Evolutionary conservation across 176 grass and related monocot genomes (phyloP).

Genomic region (Neostapfia colusana): DNA sequence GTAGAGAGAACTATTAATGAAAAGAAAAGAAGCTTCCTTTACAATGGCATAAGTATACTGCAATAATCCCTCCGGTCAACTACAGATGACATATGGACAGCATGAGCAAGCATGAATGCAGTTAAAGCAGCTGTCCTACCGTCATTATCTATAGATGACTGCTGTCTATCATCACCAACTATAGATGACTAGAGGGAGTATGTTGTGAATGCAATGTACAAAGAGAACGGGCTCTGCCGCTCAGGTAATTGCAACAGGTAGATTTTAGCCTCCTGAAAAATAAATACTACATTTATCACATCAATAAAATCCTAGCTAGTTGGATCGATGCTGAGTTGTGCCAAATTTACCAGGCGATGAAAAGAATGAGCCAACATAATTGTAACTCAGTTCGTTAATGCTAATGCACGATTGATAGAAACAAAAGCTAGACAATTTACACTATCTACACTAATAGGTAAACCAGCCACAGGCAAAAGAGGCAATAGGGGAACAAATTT

Average conservation of each 20-base stretch:
- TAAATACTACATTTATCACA: background rate
- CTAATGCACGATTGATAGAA: background rate
- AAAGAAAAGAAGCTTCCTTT: constrained; percentile 17
- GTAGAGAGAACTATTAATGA: background rate
- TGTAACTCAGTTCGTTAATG: background rate
- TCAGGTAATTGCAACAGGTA: constrained; percentile 8
- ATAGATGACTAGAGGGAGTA: too few species aligned
- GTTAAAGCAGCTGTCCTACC: background rate
- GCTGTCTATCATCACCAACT: too few species aligned
- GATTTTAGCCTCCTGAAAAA: background rate
- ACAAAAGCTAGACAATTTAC: background rate
- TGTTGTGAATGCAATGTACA: background rate
- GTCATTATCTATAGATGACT: background rate
- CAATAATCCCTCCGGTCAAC: background rate
- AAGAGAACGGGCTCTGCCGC: background rate
- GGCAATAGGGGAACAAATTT: background rate
- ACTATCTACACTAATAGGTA: background rate
- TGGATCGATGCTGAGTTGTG: background rate
- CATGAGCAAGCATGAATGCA: background rate
- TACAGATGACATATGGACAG: background rate
- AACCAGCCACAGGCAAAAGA: constrained; percentile 7
- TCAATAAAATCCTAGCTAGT: background rate
- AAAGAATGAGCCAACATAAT: background rate
- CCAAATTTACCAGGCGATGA: background rate
- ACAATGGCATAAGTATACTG: background rate